Conservation (phyloP, 768 basidiomycete genomes). For the Neoboletus subvelutipes region DNA sequence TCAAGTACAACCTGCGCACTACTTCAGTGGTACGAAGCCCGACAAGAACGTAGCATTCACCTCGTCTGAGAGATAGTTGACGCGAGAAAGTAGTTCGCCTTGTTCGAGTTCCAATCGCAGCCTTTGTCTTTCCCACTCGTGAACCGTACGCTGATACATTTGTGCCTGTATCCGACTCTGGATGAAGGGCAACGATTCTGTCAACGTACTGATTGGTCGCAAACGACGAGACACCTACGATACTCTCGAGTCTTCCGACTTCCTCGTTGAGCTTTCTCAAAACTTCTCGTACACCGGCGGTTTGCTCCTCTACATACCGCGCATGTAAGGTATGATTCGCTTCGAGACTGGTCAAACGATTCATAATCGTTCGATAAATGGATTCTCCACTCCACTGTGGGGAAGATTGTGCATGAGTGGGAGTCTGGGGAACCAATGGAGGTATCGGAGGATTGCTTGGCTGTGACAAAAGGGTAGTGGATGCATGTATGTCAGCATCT, state of each 20-base stretch:
- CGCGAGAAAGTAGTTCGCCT: constrained; percentile 59
- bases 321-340: constrained; percentile 83
- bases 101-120: constrained; percentile 69
- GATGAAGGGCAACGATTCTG: neutral
- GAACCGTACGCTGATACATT: constrained; percentile 58
- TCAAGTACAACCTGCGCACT: constrained; percentile 75
- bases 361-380: constrained; percentile 96
- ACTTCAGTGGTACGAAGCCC: neutral
- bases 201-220: neutral
- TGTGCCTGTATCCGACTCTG: constrained; percentile 73
- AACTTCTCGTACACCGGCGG: constrained; percentile 67
- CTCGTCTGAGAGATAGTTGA: constrained; percentile 80
- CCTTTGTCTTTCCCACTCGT: constrained; percentile 70
- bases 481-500: constrained; percentile 4
- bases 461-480: constrained; percentile 3
- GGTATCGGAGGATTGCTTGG: constrained; percentile 1
- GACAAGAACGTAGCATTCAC: constrained; percentile 38
- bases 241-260: constrained; percentile 71
- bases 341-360: constrained; percentile 82
- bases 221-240: constrained; percentile 47
- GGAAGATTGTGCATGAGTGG: constrained; percentile 1
- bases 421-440: constrained; percentile 2
- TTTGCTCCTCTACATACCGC: constrained; percentile 89
- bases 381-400: constrained; percentile 65
- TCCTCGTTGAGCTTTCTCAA: constrained; percentile 75